Evolutionary conservation across 1,284 basidiomycete genomes (phyloP), one percentile per base, ranked within the genome.

Genomic region (Malassezia sp.): DNA sequence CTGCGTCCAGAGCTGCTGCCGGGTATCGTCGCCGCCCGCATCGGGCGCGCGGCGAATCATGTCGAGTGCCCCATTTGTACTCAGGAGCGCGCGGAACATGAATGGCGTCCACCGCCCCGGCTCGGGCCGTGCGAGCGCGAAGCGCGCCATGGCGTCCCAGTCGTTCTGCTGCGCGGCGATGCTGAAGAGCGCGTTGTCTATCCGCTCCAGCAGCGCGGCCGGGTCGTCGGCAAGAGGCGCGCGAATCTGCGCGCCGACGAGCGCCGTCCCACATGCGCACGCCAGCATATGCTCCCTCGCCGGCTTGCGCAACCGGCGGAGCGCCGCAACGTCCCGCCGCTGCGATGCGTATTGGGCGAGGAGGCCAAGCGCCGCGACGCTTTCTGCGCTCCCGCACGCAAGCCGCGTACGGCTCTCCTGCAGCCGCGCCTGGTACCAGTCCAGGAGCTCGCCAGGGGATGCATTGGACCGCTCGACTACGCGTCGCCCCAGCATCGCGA

Each of bases 71-170:
- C 42, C 35, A 2, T 43, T 22, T 15, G 48, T 28, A 5, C 38
- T 42, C 8, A 50, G 42, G 18, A 45, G n/a, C 6, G 48, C 36
- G 6, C 38, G 31, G 32, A 42, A 50, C 48, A 50, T 50, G 22
- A 29, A 29, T n/a, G 48, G 38, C 3, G 48, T 34, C 42, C 42
- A 50, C 6, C 23, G 24, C 18, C 35, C 23, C 2, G n/a, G 17
- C 17, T 18, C 12, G 4, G 9, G 10, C 2, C 41, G 21, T 18
- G 34, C 17, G 7, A 15, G 12, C 2, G 24, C 30, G 10, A 50
- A 12, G 20, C 10, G 22, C 11, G 26, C 14, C 48, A 50, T 50
- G 1, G 21, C 38, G 10, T 17, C 20, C 48, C 48, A 50, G 28
- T 39, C 28, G 17, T 37, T 18, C 9, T 45, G 42, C 31, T 41